Evolutionary conservation across 2,329 filamentous ascomycete species (phyloP), one percentile per base, ranked within the genome.

Genomic region (Penicillium janthinellum): DNA sequence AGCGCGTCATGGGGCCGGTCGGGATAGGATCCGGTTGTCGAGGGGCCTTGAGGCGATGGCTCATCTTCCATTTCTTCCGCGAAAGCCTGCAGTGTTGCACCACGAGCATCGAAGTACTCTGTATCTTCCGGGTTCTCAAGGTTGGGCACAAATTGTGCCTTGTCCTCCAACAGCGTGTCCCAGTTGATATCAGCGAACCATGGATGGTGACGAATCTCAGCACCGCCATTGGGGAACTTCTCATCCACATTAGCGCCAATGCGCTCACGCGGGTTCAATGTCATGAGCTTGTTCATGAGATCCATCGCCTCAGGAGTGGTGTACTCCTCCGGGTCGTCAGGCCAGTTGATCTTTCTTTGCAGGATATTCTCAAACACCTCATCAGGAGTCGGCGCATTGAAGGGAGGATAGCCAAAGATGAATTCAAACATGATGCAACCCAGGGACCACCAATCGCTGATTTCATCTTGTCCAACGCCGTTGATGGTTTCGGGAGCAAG

Each of bases 391-490:
- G 84, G 82, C 1, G 92, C 95, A 74, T 98, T 92, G 76, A 99
- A 99, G 0, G 95, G 95, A 0, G 95, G 95, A 59, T 91, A 89
- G 0, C 95, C 95, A 71, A 91, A 98, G 2, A 99, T 80, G 66
- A 96, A 97, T 71, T 99, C 95, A 70, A 97, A 99, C 76, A 98
- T 81, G 68, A 99, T 98, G 75, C 96, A 99, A 0, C 95, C 95
- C n/a, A 99, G 84, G 22, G 95, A 98, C 95, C 95, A 99, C 95
- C 95, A 99, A 86, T 99, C 95, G 73, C 95, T 98, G 67, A 94
- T 95, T 75, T 98, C 94, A 71, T 99, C 95, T 75, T 99, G 95
- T 1, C 94, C 92, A 66, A 92, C 88, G 52, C 96, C 95, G 65
- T 92, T 93, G 72, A 99, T 96, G 0, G 96, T 99, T 74, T 99